Evolutionary conservation across 2,329 filamentous ascomycete species (phyloP).

Genomic region (Fusarium solani-melongenae): DNA sequence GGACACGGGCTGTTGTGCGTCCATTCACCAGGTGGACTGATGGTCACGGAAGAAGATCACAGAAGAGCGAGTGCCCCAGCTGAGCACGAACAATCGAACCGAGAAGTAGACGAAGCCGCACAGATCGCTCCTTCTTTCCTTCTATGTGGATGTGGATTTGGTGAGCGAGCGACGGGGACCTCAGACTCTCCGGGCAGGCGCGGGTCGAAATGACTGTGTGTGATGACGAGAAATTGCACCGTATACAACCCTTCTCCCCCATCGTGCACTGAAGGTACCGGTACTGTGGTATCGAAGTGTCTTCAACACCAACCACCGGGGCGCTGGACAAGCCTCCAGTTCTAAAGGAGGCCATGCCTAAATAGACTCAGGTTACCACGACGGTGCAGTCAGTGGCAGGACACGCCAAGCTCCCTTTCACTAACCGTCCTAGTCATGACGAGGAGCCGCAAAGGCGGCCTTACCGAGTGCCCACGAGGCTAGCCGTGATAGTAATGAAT

Average conservation of each 20-base stretch:
- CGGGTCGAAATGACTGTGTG: background rate
- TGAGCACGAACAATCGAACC: background rate
- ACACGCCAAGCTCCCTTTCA: constrained; percentile 1
- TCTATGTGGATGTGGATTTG: background rate
- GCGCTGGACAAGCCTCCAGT: background rate
- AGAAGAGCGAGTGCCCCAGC: background rate
- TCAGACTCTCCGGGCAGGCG: background rate
- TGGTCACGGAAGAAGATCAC: background rate
- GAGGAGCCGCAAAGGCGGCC: constrained; percentile 19
- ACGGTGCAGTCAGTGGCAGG: constrained; percentile 11
- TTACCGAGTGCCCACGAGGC: constrained; percentile 30
- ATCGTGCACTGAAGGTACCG: background rate
- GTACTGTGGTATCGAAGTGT: background rate
- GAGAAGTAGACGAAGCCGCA: constrained; percentile 13
- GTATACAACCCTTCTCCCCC: background rate
- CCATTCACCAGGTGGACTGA: background rate
- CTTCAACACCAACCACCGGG: background rate
- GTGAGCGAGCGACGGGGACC: background rate
- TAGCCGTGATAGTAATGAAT: constrained; percentile 19
- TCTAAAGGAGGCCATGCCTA: background rate
- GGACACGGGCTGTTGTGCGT: background rate
- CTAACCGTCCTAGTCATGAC: constrained; percentile 16
- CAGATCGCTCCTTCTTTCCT: constrained; percentile 14
- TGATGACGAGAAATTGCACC: background rate
- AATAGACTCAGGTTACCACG: background rate